phyloP scores from a whole-genome alignment of 805 yeast genomes.

The Wickerhamiella allomyrinae region DNA sequence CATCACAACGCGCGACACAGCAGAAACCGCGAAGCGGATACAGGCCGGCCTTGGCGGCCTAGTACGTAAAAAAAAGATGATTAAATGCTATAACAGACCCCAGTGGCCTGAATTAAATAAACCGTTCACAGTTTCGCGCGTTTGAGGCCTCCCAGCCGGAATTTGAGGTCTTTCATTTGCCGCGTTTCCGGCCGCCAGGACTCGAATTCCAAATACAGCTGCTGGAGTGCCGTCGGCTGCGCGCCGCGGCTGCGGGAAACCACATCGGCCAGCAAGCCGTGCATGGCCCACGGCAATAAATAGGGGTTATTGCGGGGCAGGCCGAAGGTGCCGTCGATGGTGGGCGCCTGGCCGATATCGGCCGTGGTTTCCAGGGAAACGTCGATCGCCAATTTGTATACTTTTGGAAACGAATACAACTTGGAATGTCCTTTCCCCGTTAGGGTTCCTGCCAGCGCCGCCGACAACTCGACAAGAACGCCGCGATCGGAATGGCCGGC shows the following conservation, averaged over 20 bases:
- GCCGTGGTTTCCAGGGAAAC: constrained; percentile 62
- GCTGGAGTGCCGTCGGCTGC: constrained; percentile 37
- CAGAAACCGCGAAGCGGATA: too few relatives aligned
- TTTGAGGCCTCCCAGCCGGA: constrained; percentile 47
- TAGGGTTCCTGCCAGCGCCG: constrained; percentile 69
- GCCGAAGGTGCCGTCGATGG: constrained; percentile 30
- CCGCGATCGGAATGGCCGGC: constrained; percentile 75
- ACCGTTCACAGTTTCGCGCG: constrained; percentile 1
- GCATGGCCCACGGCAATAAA: constrained; percentile 81
- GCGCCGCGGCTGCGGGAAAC: constrained; percentile 36
- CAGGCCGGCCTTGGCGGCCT: too few relatives aligned
- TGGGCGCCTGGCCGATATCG: constrained; percentile 25
- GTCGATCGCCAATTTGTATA: constrained; percentile 65
- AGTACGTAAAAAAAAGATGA: too few relatives aligned
- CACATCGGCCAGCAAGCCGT: constrained; percentile 39
- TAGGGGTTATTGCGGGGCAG: constrained; percentile 62
- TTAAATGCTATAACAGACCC: too few relatives aligned
- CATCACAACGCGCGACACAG: too few relatives aligned
- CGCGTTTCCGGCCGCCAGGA: constrained; percentile 81
- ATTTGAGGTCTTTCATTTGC: constrained; percentile 68
- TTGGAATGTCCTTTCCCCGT: constrained; percentile 94
- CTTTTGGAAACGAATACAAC: constrained; percentile 71
- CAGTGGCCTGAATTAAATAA: too few relatives aligned
- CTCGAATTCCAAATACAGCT: constrained; percentile 57
- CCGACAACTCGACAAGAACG: constrained; percentile 69